A percentile compares a stretch with the other conserved stretches of the same genome.
Conservation (phyloP, 2,329 filamentous ascomycete species). For the Penicillium sp. region DNA sequence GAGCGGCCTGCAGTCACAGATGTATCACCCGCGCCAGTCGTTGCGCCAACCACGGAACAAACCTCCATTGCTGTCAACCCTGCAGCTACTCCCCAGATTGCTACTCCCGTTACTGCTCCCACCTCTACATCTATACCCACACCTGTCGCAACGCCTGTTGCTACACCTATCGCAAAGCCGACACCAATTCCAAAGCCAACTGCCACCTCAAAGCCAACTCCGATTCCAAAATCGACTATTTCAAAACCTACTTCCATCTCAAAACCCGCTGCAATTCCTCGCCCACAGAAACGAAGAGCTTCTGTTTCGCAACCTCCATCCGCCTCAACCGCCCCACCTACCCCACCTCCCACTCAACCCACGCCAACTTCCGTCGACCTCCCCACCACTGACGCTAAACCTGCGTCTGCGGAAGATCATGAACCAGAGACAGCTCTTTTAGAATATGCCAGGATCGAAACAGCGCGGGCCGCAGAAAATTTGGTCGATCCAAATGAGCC, state of each 20-base stretch:
- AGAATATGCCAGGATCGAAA: slow-evolving; percentile 5
- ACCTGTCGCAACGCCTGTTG: background rate
- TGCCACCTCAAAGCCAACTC: background rate
- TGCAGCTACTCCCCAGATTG: slow-evolving; percentile 24
- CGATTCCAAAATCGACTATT: background rate
- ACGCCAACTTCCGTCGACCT: slow-evolving; percentile 18
- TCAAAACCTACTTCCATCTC: background rate
- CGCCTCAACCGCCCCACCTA: slow-evolving; percentile 1
- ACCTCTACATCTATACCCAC: background rate
- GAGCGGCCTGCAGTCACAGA: slow-evolving; percentile 3
- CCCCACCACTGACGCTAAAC: slow-evolving; percentile 13
- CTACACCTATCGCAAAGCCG: background rate
- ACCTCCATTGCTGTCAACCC: slow-evolving; percentile 11
- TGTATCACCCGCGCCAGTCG: background rate
- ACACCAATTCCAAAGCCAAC: background rate
- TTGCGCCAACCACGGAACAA: slow-evolving; percentile 26
- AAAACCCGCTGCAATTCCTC: slow-evolving; percentile 27
- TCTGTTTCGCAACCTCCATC: slow-evolving; percentile 22
- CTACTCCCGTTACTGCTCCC: slow-evolving; percentile 10
- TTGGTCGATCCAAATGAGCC: slow-evolving; percentile 5
- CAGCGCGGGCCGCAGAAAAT: slow-evolving; percentile 6
- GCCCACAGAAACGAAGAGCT: slow-evolving; percentile 26
- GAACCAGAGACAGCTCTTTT: slow-evolving; percentile 8
- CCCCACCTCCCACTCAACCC: slow-evolving; percentile 19
- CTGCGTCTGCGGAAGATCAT: slow-evolving; percentile 15